These are phyloP conservation scores for Trifolium pratense DNA, from an alignment of 306 rosid genomes.

Conservation along the genomic window DNA sequence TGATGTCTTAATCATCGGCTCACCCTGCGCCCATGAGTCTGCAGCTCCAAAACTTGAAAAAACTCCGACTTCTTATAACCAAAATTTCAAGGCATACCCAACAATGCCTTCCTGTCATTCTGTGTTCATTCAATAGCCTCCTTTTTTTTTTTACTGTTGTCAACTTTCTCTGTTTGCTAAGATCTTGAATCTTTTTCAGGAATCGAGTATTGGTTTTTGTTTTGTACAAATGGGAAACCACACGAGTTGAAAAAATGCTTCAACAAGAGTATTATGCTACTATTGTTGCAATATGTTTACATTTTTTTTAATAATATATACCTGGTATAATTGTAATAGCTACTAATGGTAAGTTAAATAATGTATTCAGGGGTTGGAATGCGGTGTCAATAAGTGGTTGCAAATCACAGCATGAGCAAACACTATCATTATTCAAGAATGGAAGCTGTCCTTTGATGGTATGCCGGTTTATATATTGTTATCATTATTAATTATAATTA, in stretches of 20 bases:
- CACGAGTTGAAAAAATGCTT: slow-evolving; percentile 87
- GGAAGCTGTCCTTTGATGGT: slow-evolving; percentile 93
- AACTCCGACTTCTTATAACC: too few relatives aligned
- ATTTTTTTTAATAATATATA: not conserved
- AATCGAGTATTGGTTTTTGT: slow-evolving; percentile 92
- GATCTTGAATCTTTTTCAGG: slow-evolving; percentile 52
- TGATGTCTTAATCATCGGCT: too few relatives aligned
- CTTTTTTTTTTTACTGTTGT: not conserved
- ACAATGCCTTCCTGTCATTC: slow-evolving; percentile 13
- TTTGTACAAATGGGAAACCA: slow-evolving; percentile 80
- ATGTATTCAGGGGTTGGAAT: slow-evolving; percentile 83
- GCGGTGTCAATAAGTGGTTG: slow-evolving; percentile 93
- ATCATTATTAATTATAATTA: not conserved
- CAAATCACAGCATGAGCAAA: slow-evolving; percentile 81
- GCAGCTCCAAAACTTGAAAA: too few relatives aligned
- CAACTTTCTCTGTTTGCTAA: slow-evolving; percentile 35
- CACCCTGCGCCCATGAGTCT: too few relatives aligned
- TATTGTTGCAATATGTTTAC: not conserved
- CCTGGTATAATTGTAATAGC: slow-evolving; percentile 32
- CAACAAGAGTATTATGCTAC: slow-evolving; percentile 60
- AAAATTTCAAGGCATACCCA: too few relatives aligned
- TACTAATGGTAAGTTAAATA: slow-evolving; percentile 38
- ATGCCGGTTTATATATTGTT: slow-evolving; percentile 35
- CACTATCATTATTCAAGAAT: slow-evolving; percentile 79
- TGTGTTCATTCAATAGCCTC: not conserved